A percentile compares a stretch with the other conserved stretches of the same genome.
phyloP scores from a whole-genome alignment of 768 basidiomycete species.

The Xerocomellus chrysenteron region DNA sequence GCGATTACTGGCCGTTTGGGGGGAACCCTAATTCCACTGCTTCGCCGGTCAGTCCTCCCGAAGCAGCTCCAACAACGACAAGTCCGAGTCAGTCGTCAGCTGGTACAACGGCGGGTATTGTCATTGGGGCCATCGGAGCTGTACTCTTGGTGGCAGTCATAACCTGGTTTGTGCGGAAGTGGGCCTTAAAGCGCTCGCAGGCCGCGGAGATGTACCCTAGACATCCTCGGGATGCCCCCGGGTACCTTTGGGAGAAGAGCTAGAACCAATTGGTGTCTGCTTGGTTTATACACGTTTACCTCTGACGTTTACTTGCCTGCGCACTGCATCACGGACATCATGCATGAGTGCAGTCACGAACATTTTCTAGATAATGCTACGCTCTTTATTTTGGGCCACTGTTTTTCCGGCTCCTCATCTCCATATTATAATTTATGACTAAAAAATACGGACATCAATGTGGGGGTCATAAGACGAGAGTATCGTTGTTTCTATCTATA shows the following conservation, averaged over 20 bases:
- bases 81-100: conserved; percentile 28
- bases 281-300: not conserved
- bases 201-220: conserved; percentile 17
- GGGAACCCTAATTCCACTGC: conserved; percentile 41
- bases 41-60: conserved; percentile 18
- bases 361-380: not conserved
- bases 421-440: not conserved
- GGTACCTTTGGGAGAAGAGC: conserved; percentile 17
- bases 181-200: conserved; percentile 40
- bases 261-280: not conserved
- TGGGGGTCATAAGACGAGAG: not conserved
- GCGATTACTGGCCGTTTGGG: conserved; percentile 73
- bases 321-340: not conserved
- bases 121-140: conserved; percentile 50
- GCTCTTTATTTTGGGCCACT: not conserved
- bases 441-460: not conserved
- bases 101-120: conserved; percentile 41
- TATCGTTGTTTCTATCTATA: too few species aligned
- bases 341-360: not conserved
- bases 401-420: too few species aligned
- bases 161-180: conserved; percentile 50
- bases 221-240: conserved; percentile 18
- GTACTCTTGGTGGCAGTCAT: conserved; percentile 40
- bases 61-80: conserved; percentile 8
- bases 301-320: not conserved